Conservation (phyloP, 768 basidiomycete genomes). For the Amylocystis lapponica region DNA sequence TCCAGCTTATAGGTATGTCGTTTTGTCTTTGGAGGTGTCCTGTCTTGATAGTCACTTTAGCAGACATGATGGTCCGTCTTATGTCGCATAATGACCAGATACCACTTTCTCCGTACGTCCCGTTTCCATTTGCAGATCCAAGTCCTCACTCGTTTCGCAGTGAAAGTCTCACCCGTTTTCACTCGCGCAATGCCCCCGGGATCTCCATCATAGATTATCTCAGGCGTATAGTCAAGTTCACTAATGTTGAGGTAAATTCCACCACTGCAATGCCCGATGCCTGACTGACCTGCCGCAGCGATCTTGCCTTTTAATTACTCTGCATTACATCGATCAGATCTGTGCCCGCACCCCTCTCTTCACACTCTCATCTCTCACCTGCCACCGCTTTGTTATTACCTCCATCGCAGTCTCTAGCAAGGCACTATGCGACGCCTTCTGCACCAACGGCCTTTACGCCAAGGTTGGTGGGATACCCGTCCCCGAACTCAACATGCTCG, state of each 20-base stretch:
- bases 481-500: constrained; percentile 88
- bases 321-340: constrained; percentile 92
- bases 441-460: constrained; percentile 91
- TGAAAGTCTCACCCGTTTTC: constrained; percentile 91
- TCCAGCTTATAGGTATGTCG: constrained; percentile 70
- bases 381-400: constrained; percentile 96
- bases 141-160: constrained; percentile 42
- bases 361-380: constrained; percentile 92
- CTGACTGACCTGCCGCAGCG: constrained; percentile 42
- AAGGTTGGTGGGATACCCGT: constrained; percentile 93
- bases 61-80: constrained; percentile 94
- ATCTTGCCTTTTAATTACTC: constrained; percentile 72
- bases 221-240: constrained; percentile 88
- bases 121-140: constrained; percentile 19
- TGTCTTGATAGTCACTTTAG: constrained; percentile 35
- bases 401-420: constrained; percentile 91
- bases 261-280: constrained; percentile 1
- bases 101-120: constrained; percentile 71
- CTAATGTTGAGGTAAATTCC: constrained; percentile 82
- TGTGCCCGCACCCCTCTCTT: constrained; percentile 83
- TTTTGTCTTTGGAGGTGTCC: constrained; percentile 1
- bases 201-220: constrained; percentile 93
- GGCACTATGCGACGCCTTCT: constrained; percentile 93
- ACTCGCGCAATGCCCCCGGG: constrained; percentile 84
- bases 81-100: constrained; percentile 96